Evolutionary conservation across 192 early-diverging fungal species (phyloP), one percentile per base, ranked within the genome.

Genomic region (Coemansia furcata): DNA sequence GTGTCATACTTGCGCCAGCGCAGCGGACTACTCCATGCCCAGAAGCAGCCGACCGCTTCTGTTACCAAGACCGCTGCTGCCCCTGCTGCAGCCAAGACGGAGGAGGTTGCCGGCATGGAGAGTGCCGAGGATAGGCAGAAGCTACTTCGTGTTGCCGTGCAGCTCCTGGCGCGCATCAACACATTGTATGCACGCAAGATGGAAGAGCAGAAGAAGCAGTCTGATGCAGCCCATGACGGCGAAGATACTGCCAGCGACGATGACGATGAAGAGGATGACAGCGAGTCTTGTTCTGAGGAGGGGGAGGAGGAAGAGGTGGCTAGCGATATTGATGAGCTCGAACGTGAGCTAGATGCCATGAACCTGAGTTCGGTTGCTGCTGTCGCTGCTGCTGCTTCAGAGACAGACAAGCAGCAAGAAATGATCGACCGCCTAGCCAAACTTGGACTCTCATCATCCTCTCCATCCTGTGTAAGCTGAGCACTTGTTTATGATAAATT

Each of bases 1-100:
- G 78, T 81, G 29, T 81, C 78, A 43, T 81, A 81, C 47, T 49
- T 81, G 66, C 73, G 73, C 44, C 60, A 67, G 55, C 78, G 78
- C 57, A 68, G 61, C 44, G 73, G 66, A 40, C 63, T 80, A 44
- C 32, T n/a, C 1, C 69, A 36, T 23, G 60, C 30, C 29, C n/a
- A 23, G 40, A 54, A 43, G 44, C 49, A 40, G 42, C 62, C 60
- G 23, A 17, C 36, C 2, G 60, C 60, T 6, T 40, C 59, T 32
- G 39, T 4, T 43, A 42, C 21, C 38, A 29, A 46, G 35, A 19
- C 44, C 0, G 11, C n/a, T n/a, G 23, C 2, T 32, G 43, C 23
- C 32, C 35, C 21, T 6, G 59, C 17, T 36, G 36, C 40, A 29
- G 37, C 35, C 61, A 19, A 29, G n/a, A 38, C 12, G 12, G 52